Evolutionary conservation across 208 protist genomes (phyloP), one percentile per base, ranked within the genome.

Genomic region (Trypanosomatidae sp.): DNA sequence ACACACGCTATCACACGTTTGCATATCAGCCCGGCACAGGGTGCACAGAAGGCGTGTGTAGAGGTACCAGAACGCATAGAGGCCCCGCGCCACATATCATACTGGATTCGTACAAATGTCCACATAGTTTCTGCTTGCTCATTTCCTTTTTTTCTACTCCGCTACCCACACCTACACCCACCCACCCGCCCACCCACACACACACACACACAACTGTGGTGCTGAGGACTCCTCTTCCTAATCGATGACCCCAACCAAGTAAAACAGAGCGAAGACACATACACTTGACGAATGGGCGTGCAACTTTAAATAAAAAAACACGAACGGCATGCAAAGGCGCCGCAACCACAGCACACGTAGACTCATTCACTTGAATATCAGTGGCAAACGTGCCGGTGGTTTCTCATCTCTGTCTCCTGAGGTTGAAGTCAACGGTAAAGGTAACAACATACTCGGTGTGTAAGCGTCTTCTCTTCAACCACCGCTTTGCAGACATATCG

Each of bases 1-100:
- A 43, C 7, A 78, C 44, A 68, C 36, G 19, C n/a, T 50, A 30
- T 13, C 30, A 41, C 59, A 30, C 43, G 47, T 44, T 7, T 74
- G 41, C 9, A 49, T 25, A 13, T 59, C 30, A 47, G 33, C 7
- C 36, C 17, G 33, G 8, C 13, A 56, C 30, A 55, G 25, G 9
- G 47, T 53, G 1, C 10, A 46, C 65, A 56, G 28, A n/a, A n/a
- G 41, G 15, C 46, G 19, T 39, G 46, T 6, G 41, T 25, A 43
- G 30, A n/a, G 46, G 30, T 30, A 28, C n/a, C 15, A n/a, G 25
- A 56, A 8, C 30, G 47, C 25, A 49, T 1, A 52, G 25, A 15
- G 44, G 44, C 15, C 19, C 3, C 28, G 25, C 17, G 15, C n/a
- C 19, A 30, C 8, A n/a, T 55, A 69, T 13, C 44, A n/a, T 44